Evolutionary conservation across 228 moss, liverwort and hornwort genomes (phyloP).

Genomic region (Sphagnum magellanicum): DNA sequence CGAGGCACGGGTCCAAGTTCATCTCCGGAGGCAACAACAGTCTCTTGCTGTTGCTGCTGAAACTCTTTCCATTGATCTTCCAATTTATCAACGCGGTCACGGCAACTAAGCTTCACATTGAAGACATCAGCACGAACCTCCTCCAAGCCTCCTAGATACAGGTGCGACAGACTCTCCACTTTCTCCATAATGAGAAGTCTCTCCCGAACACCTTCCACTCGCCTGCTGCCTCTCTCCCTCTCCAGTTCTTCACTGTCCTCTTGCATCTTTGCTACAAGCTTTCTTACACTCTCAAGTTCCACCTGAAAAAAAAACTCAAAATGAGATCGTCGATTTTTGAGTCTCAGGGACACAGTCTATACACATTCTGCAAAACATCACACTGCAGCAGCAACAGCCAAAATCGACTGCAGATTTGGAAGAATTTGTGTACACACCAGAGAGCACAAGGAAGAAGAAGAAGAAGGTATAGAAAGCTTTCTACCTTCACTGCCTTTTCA

Average conservation of each 20-base stretch:
- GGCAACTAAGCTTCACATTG: constrained; percentile 76
- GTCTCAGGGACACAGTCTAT: constrained; percentile 34
- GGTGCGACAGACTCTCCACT: constrained; percentile 83
- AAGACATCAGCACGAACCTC: constrained; percentile 78
- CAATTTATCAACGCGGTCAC: constrained; percentile 78
- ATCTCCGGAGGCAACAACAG: neutral
- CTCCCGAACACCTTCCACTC: constrained; percentile 70
- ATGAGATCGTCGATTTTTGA: too few species aligned
- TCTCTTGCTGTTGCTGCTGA: constrained; percentile 42
- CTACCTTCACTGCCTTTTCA: too few species aligned
- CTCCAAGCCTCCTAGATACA: constrained; percentile 91
- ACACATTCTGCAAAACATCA: constrained; percentile 10
- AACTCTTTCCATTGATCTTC: constrained; percentile 65
- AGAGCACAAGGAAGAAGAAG: too few species aligned
- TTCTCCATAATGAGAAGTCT: constrained; percentile 82
- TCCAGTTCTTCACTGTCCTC: constrained; percentile 70
- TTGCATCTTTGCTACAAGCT: constrained; percentile 47
- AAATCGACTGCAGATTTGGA: too few species aligned
- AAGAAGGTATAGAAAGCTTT: too few species aligned
- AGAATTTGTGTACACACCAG: too few species aligned
- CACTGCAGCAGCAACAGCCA: too few species aligned
- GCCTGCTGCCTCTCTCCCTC: constrained; percentile 46
- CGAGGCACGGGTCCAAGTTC: constrained; percentile 34
- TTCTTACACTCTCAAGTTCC: constrained; percentile 56
- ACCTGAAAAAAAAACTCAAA: constrained; percentile 14